Evolutionary conservation across 371 early-diverging fungal genomes (phyloP).

Genomic region (Apophysomyces trapeziformis): DNA sequence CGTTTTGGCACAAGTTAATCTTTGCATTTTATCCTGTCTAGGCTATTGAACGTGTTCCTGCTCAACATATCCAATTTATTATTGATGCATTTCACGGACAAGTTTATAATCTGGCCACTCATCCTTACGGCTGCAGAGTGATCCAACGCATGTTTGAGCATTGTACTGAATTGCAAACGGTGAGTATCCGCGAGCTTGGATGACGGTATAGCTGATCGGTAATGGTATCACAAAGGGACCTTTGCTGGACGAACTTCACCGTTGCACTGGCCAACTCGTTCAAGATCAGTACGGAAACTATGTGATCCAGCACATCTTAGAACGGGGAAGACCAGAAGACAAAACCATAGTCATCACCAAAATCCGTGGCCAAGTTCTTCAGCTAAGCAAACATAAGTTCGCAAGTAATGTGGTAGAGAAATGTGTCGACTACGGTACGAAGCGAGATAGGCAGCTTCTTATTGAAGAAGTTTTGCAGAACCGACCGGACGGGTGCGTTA

Average conservation of each 20-base stretch:
- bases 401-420: conserved; percentile 99
- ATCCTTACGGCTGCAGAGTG: conserved; percentile 99
- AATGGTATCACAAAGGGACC: conserved; percentile 50
- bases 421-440: conserved; percentile 83
- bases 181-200: conserved; percentile 31
- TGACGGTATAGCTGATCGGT: background rate
- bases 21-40: background rate
- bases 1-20: background rate
- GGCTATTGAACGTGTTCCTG: conserved; percentile 97
- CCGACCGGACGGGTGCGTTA: conserved; percentile 72
- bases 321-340: conserved; percentile 88
- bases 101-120: conserved; percentile 95
- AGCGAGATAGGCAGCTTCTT: conserved; percentile 73
- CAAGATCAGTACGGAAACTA: conserved; percentile 99
- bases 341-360: conserved; percentile 86
- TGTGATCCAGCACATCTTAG: conserved; percentile 99
- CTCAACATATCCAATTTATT: conserved; percentile 93
- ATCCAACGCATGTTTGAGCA: conserved; percentile 99
- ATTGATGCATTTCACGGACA: conserved; percentile 98
- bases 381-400: conserved; percentile 98
- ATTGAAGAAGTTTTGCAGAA: conserved; percentile 89
- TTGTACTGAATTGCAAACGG: conserved; percentile 87
- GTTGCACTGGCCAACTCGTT: conserved; percentile 88
- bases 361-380: conserved; percentile 89
- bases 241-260: conserved; percentile 93